These are phyloP conservation scores for Paratinospora sagittata DNA, from an alignment of 164 flowering plant genomes.

Conservation along the genomic window DNA sequence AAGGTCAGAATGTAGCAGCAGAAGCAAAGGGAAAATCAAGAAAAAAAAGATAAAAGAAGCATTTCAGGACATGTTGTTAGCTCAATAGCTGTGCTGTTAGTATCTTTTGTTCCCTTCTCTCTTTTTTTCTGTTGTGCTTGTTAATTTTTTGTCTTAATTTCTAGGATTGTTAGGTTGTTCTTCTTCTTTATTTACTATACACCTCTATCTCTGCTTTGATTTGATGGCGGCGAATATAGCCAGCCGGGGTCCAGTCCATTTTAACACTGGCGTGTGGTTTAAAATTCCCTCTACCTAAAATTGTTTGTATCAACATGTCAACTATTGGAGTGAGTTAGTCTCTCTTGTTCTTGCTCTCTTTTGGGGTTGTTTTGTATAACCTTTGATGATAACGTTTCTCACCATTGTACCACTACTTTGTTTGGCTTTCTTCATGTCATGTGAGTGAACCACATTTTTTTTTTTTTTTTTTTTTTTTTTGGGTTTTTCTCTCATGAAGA, in stretches of 20 bases:
- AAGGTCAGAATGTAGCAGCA: slow-evolving; percentile 8
- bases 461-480: too few relatives aligned
- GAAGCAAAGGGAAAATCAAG: not conserved
- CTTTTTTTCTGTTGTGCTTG: not conserved
- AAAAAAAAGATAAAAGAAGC: not conserved
- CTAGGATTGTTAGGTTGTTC: not conserved
- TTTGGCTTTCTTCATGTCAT: slow-evolving; percentile 1
- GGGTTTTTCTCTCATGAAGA: too few relatives aligned
- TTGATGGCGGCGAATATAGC: slow-evolving; percentile 9
- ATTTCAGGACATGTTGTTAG: not conserved
- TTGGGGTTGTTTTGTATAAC: not conserved
- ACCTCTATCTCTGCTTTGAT: not conserved
- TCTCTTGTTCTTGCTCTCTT: not conserved
- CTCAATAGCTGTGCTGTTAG: not conserved
- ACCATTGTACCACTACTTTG: not conserved
- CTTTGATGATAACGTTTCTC: too few relatives aligned
- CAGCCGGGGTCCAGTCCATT: slow-evolving; percentile 3
- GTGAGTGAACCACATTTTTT: too few relatives aligned
- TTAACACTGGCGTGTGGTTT: not conserved
- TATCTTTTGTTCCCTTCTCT: not conserved
- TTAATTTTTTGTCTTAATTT: not conserved
- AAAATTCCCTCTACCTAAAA: not conserved
- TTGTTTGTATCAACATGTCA: slow-evolving; percentile 10
- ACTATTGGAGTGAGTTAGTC: not conserved
- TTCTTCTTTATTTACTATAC: slow-evolving; percentile 5